Percentiles rank a stretch among this genome's conserved stretches.
Conservation (phyloP, 2,329 filamentous ascomycete species). For the Huntiella omanensis region DNA sequence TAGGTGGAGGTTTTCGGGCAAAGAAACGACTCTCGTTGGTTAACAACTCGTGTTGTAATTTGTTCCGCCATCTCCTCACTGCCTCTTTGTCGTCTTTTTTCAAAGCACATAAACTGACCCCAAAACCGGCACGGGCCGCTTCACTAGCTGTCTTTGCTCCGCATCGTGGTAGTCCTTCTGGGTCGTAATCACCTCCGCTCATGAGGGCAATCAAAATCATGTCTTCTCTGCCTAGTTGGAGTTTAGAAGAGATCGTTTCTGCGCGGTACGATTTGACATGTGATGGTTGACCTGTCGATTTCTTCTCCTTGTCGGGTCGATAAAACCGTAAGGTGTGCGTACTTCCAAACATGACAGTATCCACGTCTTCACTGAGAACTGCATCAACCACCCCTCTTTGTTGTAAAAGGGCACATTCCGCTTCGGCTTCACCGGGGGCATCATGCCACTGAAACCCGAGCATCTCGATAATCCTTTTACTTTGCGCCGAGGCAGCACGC, state of each 20-base stretch:
- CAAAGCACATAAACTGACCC: conserved; percentile 50
- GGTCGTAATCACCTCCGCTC: conserved; percentile 87
- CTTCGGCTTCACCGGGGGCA: conserved; percentile 88
- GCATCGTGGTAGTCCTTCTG: conserved; percentile 71
- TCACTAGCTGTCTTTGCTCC: conserved; percentile 79
- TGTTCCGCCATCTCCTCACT: conserved; percentile 51
- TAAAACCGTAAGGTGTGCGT: conserved; percentile 52
- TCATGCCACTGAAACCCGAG: conserved; percentile 75
- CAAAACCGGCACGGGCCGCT: conserved; percentile 76
- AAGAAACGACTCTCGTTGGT: conserved; percentile 77
- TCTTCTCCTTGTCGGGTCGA: neutral
- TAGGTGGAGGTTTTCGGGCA: conserved; percentile 50
- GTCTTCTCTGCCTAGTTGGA: conserved; percentile 59
- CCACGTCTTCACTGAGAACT: conserved; percentile 88
- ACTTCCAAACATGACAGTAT: conserved; percentile 94
- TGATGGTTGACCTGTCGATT: conserved; percentile 33
- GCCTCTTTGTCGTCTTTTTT: conserved; percentile 38
- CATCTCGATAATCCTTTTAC: conserved; percentile 64
- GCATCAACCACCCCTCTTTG: conserved; percentile 70
- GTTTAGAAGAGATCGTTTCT: conserved; percentile 23
- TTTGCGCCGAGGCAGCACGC: conserved; percentile 51
- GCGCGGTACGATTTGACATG: conserved; percentile 59
- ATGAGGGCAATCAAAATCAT: conserved; percentile 91
- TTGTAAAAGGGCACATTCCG: conserved; percentile 81
- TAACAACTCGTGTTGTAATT: conserved; percentile 53